Evolutionary conservation across 2,329 filamentous ascomycete genomes (phyloP), one percentile per base, ranked within the genome.

Genomic region (Ophidiomyces ophidiicola): DNA sequence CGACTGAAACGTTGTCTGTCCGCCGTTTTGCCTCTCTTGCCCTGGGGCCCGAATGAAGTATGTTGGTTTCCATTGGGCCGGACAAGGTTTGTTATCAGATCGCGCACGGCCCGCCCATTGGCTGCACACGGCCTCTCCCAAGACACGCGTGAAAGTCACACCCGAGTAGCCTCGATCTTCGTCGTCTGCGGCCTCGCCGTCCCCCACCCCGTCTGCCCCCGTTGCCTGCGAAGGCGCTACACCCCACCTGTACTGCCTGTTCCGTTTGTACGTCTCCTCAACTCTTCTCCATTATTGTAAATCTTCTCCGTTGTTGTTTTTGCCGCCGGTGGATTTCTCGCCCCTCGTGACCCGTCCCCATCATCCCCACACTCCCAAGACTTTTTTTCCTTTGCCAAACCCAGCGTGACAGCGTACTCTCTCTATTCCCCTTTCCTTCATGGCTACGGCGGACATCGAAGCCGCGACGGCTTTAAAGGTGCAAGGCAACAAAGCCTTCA

Each of bases 401-500:
- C 24, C 24, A 26, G 24, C 7, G 8, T 26, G 8, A 8, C 7
- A 26, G 11, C 7, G 24, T 26, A 7, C 24, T 26, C 24, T 26
- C 11, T 26, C 7, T 26, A 26, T 26, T 26, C 18, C 14, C 24
- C 23, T 1, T 17, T 17, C 23, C 26, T 35, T 37, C 33, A 66
- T 65, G 61, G 60, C 61, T 48, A 58, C 62, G 37, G 45, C 62
- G 37, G 62, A 64, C 37, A 50, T 57, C 53, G 78, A 82, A 59
- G 76, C 82, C 60, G 88, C 88, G 37, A 73, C 78, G 50, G 81
- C 80, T 56, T 69, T 93, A 52, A 98, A 98, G 69, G 81, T 92
- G 62, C 74, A 92, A 62, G 90, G 90, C 59, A 98, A 98, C 65
- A 82, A 87, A 56, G 86, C 86, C 38, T 96, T 96, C 64, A 76